phyloP scores from a whole-genome alignment of 192 early-diverging fungal genomes.

The Backusella tuberculispora region DNA sequence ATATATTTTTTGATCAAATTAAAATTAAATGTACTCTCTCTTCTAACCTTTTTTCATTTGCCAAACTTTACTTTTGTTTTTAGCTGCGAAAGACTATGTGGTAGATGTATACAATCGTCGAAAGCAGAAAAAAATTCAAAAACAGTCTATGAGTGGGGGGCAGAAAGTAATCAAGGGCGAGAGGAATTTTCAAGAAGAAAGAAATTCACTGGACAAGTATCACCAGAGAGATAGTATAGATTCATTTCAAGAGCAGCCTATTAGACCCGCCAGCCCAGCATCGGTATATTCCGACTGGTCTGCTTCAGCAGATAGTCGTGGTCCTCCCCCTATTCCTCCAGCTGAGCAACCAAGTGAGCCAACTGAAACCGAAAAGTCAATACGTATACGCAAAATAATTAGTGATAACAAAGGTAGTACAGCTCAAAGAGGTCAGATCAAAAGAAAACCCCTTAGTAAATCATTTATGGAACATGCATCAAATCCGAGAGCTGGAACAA shows the following conservation, averaged over 20 bases:
- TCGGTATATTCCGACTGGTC: not conserved
- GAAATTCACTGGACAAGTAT: not conserved
- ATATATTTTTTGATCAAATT: not conserved
- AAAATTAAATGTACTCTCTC: not conserved
- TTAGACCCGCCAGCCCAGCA: not conserved
- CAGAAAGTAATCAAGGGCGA: not conserved
- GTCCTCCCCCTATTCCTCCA: not conserved
- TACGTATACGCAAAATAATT: not conserved
- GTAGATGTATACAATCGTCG: not conserved
- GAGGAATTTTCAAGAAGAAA: not conserved
- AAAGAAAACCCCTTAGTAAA: conserved; percentile 21
- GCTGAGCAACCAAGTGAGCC: not conserved
- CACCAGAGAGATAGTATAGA: not conserved
- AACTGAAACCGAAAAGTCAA: not conserved
- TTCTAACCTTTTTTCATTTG: not conserved
- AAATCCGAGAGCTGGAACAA: not conserved
- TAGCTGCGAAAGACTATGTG: conserved; percentile 29
- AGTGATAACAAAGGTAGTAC: conserved; percentile 24
- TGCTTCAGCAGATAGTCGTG: not conserved
- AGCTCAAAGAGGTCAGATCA: conserved; percentile 6
- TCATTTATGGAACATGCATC: conserved; percentile 12
- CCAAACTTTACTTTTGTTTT: not conserved
- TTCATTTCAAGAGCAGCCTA: not conserved
- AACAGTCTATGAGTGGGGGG: not conserved
- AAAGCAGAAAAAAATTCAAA: conserved; percentile 4